Conservation (phyloP, 352 stramenopile genomes). For the Peronospora farinosa region DNA sequence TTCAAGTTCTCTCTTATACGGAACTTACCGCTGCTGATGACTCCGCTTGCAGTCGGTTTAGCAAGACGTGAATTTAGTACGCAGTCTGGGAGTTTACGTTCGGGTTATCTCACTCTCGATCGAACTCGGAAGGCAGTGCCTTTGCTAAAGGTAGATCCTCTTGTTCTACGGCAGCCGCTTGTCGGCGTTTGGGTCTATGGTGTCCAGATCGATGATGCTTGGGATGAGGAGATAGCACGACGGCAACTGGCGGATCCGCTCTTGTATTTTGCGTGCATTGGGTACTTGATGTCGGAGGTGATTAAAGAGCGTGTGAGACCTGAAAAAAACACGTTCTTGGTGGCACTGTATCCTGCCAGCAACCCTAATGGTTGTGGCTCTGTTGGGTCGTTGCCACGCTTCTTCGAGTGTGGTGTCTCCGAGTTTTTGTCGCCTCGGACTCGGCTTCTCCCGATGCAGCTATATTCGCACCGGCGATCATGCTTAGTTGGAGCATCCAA, state of each 20-base stretch:
- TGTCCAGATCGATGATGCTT: conserved; percentile 48
- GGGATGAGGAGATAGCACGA: conserved; percentile 28
- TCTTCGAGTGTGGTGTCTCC: conserved; percentile 61
- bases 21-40: conserved; percentile 72
- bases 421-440: conserved; percentile 21
- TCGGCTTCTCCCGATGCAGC: conserved; percentile 30
- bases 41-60: conserved; percentile 55
- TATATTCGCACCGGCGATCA: conserved; percentile 31
- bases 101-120: conserved; percentile 66
- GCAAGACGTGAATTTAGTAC: conserved; percentile 47
- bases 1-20: conserved; percentile 58
- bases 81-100: conserved; percentile 25
- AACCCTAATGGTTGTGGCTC: conserved; percentile 7
- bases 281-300: conserved; percentile 41
- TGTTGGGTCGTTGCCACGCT: conserved; percentile 46
- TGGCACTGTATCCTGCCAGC: conserved; percentile 47
- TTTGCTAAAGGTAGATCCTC: conserved; percentile 61
- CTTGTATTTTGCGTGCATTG: conserved; percentile 52
- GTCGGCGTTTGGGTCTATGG: conserved; percentile 75
- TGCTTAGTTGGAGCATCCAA: conserved; percentile 53
- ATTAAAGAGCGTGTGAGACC: conserved; percentile 59
- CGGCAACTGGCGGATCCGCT: conserved; percentile 44
- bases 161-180: conserved; percentile 58
- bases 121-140: conserved; percentile 69
- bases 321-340: conserved; percentile 53